These are phyloP conservation scores for Ramaria sp. DNA, from an alignment of 768 basidiomycete genomes.

Conservation along the genomic window DNA sequence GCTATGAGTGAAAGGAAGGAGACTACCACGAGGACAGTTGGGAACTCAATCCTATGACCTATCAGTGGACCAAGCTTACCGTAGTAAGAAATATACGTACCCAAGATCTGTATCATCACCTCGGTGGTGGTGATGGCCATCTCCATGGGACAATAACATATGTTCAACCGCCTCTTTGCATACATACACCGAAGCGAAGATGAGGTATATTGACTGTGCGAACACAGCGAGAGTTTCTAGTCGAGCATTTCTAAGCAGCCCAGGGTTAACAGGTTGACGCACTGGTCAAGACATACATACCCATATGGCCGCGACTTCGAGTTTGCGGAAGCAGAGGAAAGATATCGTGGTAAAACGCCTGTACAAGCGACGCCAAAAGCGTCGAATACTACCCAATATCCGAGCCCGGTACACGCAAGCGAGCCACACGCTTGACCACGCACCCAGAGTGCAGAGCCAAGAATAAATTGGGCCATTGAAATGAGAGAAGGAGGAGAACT, in stretches of 20 bases:
- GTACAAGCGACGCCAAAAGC: constrained; percentile 64
- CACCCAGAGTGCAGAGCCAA: constrained; percentile 79
- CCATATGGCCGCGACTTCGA: constrained; percentile 39
- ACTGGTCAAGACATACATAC: constrained; percentile 30
- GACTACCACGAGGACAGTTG: constrained; percentile 41
- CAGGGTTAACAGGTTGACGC: constrained; percentile 18
- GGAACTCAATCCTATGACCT: constrained; percentile 49
- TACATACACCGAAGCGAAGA: constrained; percentile 91
- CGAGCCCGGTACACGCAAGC: constrained; percentile 78
- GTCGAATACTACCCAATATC: constrained; percentile 96
- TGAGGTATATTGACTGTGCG: constrained; percentile 84
- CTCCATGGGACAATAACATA: constrained; percentile 56
- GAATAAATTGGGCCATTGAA: constrained; percentile 38
- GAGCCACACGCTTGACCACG: constrained; percentile 82
- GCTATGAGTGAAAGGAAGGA: constrained; percentile 46
- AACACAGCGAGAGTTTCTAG: constrained; percentile 68
- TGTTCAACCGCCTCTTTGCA: constrained; percentile 97
- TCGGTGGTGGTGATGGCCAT: constrained; percentile 49
- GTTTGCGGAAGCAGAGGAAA: constrained; percentile 23
- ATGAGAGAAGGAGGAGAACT: constrained; percentile 13
- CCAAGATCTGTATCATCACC: constrained; percentile 20
- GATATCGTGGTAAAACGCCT: constrained; percentile 33
- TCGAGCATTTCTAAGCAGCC: constrained; percentile 42
- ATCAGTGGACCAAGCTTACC: not conserved
- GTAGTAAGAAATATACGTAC: not conserved